Percentiles rank a stretch among this genome's conserved stretches.
Evolutionary conservation across 2,329 filamentous ascomycete species (phyloP).

Genomic region (Aureobasidium sp.): DNA sequence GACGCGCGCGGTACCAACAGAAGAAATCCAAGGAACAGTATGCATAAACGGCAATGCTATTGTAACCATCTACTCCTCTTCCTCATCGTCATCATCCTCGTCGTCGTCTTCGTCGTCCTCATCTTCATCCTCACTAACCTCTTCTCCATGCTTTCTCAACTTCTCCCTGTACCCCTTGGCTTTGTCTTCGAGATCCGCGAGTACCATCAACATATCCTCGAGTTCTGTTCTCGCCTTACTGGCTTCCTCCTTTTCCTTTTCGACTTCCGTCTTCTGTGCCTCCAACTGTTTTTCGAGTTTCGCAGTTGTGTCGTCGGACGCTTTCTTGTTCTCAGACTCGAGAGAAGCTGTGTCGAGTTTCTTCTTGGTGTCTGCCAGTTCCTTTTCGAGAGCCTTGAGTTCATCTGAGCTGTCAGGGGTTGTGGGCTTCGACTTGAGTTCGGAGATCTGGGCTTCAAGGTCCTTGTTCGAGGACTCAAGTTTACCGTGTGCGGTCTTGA

Average conservation of each 20-base stretch:
- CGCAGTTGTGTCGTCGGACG: background rate
- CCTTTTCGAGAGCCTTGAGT: background rate
- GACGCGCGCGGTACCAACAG: no score
- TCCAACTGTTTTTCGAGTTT: slow-evolving; percentile 13
- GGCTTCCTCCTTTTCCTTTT: slow-evolving; percentile 33
- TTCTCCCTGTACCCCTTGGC: slow-evolving; percentile 20
- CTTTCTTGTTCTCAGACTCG: slow-evolving; percentile 9
- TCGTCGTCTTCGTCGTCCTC: slow-evolving; percentile 22
- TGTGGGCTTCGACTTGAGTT: background rate
- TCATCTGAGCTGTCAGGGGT: background rate
- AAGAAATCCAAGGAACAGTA: no score
- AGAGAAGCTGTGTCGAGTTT: background rate
- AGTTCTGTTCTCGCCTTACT: slow-evolving; percentile 33
- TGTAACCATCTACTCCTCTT: slow-evolving; percentile 17
- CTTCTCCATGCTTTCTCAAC: slow-evolving; percentile 22
- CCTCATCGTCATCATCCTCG: slow-evolving; percentile 21
- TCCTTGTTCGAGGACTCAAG: slow-evolving; percentile 15
- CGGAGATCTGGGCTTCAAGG: background rate
- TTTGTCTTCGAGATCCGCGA: slow-evolving; percentile 40
- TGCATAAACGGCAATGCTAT: no score
- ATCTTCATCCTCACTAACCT: slow-evolving; percentile 25
- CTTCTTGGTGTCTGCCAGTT: slow-evolving; percentile 3
- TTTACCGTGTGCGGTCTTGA: slow-evolving; percentile 12
- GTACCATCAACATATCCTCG: slow-evolving; percentile 40
- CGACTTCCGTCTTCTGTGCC: slow-evolving; percentile 24